These are phyloP conservation scores for Dothistroma pini DNA, from an alignment of 2,329 filamentous ascomycete genomes.

Conservation along the genomic window DNA sequence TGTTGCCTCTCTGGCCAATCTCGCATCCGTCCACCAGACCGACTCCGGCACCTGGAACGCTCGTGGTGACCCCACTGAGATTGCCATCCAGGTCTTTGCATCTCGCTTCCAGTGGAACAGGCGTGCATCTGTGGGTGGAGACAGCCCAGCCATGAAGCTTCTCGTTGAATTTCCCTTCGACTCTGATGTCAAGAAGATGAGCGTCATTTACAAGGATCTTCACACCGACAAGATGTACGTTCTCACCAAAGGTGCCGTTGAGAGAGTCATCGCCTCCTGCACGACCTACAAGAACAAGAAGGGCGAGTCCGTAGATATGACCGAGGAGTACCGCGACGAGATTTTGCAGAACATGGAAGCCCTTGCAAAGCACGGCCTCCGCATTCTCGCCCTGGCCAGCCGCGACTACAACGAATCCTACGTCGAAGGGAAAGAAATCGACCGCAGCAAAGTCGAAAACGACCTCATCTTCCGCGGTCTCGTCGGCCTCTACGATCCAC, in stretches of 20 bases:
- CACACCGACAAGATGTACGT: slow-evolving; percentile 47
- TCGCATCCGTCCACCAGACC: slow-evolving; percentile 58
- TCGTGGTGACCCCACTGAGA: slow-evolving; percentile 66
- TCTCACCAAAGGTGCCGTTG: slow-evolving; percentile 66
- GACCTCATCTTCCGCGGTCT: slow-evolving; percentile 74
- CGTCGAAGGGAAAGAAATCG: slow-evolving; percentile 49
- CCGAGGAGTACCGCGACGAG: slow-evolving; percentile 50
- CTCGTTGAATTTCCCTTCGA: slow-evolving; percentile 70
- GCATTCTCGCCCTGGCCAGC: slow-evolving; percentile 63
- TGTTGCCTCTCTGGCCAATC: slow-evolving; percentile 62
- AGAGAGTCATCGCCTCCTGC: slow-evolving; percentile 64
- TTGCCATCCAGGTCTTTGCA: slow-evolving; percentile 71
- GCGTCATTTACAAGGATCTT: slow-evolving; percentile 64
- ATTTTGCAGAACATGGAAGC: slow-evolving; percentile 66
- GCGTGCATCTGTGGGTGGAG: slow-evolving; percentile 26
- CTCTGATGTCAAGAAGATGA: slow-evolving; percentile 73
- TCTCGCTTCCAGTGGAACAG: slow-evolving; percentile 53
- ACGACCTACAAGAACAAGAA: slow-evolving; percentile 38
- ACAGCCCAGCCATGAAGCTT: slow-evolving; percentile 49
- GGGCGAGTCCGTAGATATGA: slow-evolving; percentile 48
- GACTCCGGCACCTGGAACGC: slow-evolving; percentile 59
- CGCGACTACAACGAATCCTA: slow-evolving; percentile 37
- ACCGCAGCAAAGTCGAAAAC: slow-evolving; percentile 62
- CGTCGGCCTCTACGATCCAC: slow-evolving; percentile 81
- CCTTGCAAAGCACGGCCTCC: slow-evolving; percentile 59